Evolutionary conservation across 371 early-diverging fungal species (phyloP), one percentile per base, ranked within the genome.

Genomic region (Nematocida displodere): DNA sequence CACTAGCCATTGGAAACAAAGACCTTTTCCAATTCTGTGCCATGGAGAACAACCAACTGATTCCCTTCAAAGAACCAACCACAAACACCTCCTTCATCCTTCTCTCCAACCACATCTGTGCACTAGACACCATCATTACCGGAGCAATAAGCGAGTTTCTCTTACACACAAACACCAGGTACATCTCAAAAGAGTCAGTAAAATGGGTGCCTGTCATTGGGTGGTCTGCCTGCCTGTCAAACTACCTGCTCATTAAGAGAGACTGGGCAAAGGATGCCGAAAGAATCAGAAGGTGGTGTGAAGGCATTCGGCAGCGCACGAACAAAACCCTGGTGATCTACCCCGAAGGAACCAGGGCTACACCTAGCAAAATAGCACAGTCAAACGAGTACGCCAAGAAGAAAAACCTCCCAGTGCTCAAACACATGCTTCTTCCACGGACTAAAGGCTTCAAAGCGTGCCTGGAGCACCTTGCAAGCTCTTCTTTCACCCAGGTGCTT

Each of bases 401-500:
- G 49, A 84, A 86, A 17, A 86, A 85, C 7, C 82, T 88, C 46
- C 86, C 86, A 8, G 71, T 87, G 2, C 81, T 89, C 76, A 81
- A 86, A 26, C 84, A 91, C 79, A 86, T 91, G 0, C 77, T 91
- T 54, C 82, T 87, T 77, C 92, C 92, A 26, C 82, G 92, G 48
- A 88, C 87, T 22, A 90, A 89, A 66, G 92, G 92, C 3, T 89
- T 91, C 79, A 56, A 77, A 29, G n/a, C 80, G 36, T 77, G 56
- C 33, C 20, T 44, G 34, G 42, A 44, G 17, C 17, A n/a, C n/a
- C 36, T 66, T 28, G 59, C 77, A 33, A 15, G 28, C 17, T 53
- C 68, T 17, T 40, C 50, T 5, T 63, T 80, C 44, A 54, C 61
- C 4, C 46, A 80, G 5, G 56, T 83, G 13, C 59, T 81, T 22